Conservation (phyloP, 2,329 filamentous ascomycete genomes). For the Botrytis byssoidea region DNA sequence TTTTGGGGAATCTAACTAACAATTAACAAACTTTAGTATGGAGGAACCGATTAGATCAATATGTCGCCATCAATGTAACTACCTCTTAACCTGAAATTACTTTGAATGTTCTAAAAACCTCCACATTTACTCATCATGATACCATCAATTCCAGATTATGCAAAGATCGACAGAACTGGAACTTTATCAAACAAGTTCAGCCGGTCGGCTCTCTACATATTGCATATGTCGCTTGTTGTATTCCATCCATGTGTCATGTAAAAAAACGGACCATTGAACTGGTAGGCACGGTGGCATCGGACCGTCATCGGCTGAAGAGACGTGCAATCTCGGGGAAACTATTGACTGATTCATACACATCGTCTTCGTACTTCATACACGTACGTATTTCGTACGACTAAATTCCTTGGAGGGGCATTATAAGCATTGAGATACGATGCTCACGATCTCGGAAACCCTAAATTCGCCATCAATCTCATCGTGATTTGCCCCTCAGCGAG, state of each 20-base stretch:
- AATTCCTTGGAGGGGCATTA: neutral
- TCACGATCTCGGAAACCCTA: neutral
- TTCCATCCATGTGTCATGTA: slow-evolving; percentile 1
- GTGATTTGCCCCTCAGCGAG: slow-evolving; percentile 1
- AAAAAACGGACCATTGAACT: neutral
- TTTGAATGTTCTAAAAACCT: neutral
- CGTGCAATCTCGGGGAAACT: neutral
- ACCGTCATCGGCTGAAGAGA: slow-evolving; percentile 13
- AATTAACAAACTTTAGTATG: neutral
- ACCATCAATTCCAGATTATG: slow-evolving; percentile 1
- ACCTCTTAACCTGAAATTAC: neutral
- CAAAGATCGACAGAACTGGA: slow-evolving; percentile 13
- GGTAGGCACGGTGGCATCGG: slow-evolving; percentile 10
- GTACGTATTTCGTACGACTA: slow-evolving; percentile 6
- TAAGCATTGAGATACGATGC: neutral
- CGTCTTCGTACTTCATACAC: slow-evolving; percentile 9
- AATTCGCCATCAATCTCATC: neutral
- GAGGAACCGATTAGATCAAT: neutral
- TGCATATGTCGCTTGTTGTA: neutral
- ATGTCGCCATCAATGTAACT: neutral
- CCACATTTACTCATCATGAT: neutral
- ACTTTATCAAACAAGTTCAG: slow-evolving; percentile 9
- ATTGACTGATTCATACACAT: slow-evolving; percentile 6
- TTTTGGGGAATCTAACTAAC: neutral
- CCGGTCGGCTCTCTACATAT: slow-evolving; percentile 10